phyloP scores from a whole-genome alignment of 148 eudicot species.

The Rhododendron mucronatum region DNA sequence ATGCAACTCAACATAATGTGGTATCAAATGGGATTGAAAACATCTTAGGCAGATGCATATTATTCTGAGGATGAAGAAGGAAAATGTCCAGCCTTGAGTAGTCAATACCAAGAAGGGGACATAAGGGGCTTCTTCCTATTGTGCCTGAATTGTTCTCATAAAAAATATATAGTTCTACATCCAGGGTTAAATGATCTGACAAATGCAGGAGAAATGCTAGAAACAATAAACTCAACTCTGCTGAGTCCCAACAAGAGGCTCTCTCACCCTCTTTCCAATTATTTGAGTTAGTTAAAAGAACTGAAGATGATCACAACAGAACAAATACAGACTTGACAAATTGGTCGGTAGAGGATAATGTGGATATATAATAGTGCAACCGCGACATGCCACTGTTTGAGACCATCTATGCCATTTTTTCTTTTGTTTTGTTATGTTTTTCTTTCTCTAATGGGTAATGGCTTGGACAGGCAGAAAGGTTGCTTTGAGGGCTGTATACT shows the following conservation, averaged over 20 bases:
- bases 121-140: neutral
- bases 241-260: neutral
- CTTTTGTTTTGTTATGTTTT: neutral
- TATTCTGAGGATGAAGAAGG: neutral
- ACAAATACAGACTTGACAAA: constrained; percentile 1
- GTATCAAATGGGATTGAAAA: neutral
- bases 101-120: neutral
- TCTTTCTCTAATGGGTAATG: too few relatives aligned
- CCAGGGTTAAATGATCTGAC: neutral
- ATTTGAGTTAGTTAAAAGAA: neutral
- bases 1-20: neutral
- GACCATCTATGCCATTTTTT: neutral
- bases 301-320: constrained; percentile 6
- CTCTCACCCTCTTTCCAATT: neutral
- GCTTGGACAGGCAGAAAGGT: neutral
- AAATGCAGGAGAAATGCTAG: neutral
- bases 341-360: neutral
- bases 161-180: too few relatives aligned
- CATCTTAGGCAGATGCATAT: neutral
- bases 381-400: neutral
- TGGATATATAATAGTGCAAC: neutral
- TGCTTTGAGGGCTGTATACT: neutral
- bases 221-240: neutral
- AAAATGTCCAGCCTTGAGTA: neutral
- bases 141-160: neutral